A percentile compares a stretch with the other conserved stretches of the same genome.
Evolutionary conservation across 768 basidiomycete species (phyloP).

Genomic region (Holtermanniella nyarrowii): DNA sequence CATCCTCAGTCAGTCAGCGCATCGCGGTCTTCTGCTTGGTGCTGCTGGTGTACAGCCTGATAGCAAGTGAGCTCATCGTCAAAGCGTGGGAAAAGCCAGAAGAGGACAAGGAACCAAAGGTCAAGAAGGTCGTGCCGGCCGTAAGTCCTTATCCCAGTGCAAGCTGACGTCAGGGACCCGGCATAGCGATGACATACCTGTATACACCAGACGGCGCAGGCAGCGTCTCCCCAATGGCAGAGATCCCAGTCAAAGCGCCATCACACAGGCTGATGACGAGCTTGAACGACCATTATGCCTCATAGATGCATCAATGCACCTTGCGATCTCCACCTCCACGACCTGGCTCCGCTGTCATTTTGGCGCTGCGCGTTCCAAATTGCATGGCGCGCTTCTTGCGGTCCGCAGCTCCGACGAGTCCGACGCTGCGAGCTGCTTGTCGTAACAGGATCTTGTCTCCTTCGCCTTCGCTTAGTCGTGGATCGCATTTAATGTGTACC

Average conservation of each 20-base stretch:
- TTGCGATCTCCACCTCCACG: constrained; percentile 4
- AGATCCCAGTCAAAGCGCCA: constrained; percentile 25
- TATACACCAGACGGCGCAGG: constrained; percentile 18
- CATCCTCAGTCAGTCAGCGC: constrained; percentile 16
- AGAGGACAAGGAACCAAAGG: constrained; percentile 13
- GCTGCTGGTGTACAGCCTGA: constrained; percentile 21
- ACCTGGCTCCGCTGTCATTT: constrained; percentile 24
- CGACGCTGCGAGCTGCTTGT: constrained; percentile 59
- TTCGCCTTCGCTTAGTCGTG: constrained; percentile 57
- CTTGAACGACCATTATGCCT: constrained; percentile 26
- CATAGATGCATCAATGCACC: constrained; percentile 8
- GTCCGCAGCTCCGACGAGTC: constrained; percentile 59
- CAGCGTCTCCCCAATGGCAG: constrained; percentile 11
- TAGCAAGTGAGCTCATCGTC: constrained; percentile 26
- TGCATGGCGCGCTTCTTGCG: constrained; percentile 94
- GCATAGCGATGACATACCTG: constrained; percentile 34
- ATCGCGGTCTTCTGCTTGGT: constrained; percentile 19
- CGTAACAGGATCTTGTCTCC: constrained; percentile 86
- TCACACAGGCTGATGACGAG: constrained; percentile 25
- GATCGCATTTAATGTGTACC: constrained; percentile 72
- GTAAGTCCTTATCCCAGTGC: constrained; percentile 9
- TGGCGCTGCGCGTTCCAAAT: constrained; percentile 54
- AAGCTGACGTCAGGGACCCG: constrained; percentile 16
- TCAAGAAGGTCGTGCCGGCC: constrained; percentile 20
- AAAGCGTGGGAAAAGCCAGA: constrained; percentile 7